These are phyloP conservation scores for Aotearoamyces nothofagi DNA, from an alignment of 2,329 filamentous ascomycete genomes.

Conservation along the genomic window DNA sequence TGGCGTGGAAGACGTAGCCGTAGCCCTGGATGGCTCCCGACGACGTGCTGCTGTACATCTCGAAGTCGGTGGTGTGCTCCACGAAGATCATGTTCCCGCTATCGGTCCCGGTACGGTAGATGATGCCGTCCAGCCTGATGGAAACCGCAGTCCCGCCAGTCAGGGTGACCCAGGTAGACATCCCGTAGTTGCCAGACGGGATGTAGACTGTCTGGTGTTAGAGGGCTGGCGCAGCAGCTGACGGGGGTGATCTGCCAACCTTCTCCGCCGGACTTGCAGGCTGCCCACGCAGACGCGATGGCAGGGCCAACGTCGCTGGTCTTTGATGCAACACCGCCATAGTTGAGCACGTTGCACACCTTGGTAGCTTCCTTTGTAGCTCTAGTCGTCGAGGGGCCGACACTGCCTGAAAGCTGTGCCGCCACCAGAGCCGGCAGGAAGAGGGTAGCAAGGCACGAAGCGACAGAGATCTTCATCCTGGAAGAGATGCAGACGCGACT, in stretches of 20 bases:
- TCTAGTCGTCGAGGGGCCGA: slow-evolving; percentile 27
- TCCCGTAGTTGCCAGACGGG: slow-evolving; percentile 31
- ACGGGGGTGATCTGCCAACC: slow-evolving; percentile 8
- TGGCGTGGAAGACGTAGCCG: slow-evolving; percentile 31
- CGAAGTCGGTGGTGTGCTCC: slow-evolving; percentile 32
- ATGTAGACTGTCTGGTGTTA: slow-evolving; percentile 24
- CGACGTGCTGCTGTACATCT: slow-evolving; percentile 35
- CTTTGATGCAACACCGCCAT: slow-evolving; percentile 34
- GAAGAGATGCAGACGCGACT: slow-evolving; percentile 1
- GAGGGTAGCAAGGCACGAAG: slow-evolving; percentile 5
- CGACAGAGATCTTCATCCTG: slow-evolving; percentile 8
- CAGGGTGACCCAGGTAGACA: slow-evolving; percentile 32
- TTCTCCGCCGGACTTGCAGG: slow-evolving; percentile 32
- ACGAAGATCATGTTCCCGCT: slow-evolving; percentile 38
- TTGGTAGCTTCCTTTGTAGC: slow-evolving; percentile 29
- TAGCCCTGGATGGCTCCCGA: slow-evolving; percentile 35
- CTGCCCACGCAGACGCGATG: slow-evolving; percentile 30
- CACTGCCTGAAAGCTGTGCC: slow-evolving; percentile 25
- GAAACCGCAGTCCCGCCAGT: slow-evolving; percentile 30
- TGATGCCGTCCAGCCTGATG: slow-evolving; percentile 34
- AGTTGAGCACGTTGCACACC: slow-evolving; percentile 34
- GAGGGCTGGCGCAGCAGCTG: slow-evolving; percentile 4
- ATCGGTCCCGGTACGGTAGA: slow-evolving; percentile 32
- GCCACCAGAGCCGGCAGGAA: slow-evolving; percentile 12
- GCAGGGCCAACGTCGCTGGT: slow-evolving; percentile 33